phyloP scores from a whole-genome alignment of 306 rosid genomes.

The Lagenaria siceraria region DNA sequence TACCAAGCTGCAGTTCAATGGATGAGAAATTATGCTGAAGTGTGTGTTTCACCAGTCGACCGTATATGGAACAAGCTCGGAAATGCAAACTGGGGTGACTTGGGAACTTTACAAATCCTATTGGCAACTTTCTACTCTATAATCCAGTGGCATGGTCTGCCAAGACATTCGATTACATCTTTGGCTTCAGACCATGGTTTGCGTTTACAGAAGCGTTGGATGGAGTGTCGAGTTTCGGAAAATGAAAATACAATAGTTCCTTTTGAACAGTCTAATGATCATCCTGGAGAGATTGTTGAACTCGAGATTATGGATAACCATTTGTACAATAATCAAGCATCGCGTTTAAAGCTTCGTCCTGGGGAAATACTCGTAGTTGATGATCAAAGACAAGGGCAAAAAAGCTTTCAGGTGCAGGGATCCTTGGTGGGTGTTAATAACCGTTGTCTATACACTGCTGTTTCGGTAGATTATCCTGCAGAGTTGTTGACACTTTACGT shows the following conservation, averaged over 20 bases:
- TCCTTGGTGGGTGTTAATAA: constrained; percentile 53
- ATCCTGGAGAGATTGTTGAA: constrained; percentile 64
- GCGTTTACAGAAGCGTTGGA: constrained; percentile 76
- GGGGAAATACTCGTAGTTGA: constrained; percentile 58
- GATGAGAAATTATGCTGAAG: constrained; percentile 56
- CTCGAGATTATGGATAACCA: constrained; percentile 38
- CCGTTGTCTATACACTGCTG: constrained; percentile 49
- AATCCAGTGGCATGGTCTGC: constrained; percentile 79
- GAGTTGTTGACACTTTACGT: constrained; percentile 50
- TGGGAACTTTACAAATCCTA: constrained; percentile 68
- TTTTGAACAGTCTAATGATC: constrained; percentile 31
- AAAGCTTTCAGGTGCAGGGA: constrained; percentile 69
- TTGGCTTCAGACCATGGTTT: constrained; percentile 75
- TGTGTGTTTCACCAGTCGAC: constrained; percentile 53
- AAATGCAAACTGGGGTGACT: constrained; percentile 83
- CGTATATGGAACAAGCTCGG: constrained; percentile 81
- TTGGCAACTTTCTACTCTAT: constrained; percentile 77
- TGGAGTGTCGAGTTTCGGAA: constrained; percentile 51
- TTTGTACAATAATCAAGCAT: constrained; percentile 27
- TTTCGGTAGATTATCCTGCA: constrained; percentile 49
- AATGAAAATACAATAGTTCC: constrained; percentile 53
- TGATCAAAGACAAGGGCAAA: constrained; percentile 68
- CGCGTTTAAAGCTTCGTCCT: constrained; percentile 41
- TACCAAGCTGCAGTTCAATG: constrained; percentile 65
- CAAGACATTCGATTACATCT: constrained; percentile 68